These are phyloP conservation scores for Prunus armeniaca DNA, from an alignment of 306 rosid genomes.

Conservation along the genomic window DNA sequence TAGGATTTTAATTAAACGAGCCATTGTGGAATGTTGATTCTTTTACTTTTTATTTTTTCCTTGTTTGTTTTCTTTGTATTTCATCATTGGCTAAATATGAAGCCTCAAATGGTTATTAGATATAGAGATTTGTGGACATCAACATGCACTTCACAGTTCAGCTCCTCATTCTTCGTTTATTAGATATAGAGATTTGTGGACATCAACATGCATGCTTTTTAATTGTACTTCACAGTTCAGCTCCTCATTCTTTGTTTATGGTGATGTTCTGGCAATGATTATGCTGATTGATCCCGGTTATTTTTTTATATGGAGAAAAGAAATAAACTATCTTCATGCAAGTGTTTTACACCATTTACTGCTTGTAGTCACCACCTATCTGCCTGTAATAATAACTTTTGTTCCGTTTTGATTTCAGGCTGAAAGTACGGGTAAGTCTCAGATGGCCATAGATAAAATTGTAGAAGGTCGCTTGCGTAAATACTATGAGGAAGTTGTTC, in stretches of 20 bases:
- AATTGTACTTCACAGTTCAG: not conserved
- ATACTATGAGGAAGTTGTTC: conserved; percentile 88
- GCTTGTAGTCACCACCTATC: not conserved
- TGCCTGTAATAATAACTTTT: not conserved
- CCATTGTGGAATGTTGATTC: not conserved
- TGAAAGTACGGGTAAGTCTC: conserved; percentile 74
- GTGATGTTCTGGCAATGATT: not conserved
- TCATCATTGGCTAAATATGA: not conserved
- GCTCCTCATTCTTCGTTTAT: not conserved
- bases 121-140: not conserved
- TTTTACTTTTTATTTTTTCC: too few relatives aligned
- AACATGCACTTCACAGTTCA: not conserved
- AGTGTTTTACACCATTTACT: not conserved
- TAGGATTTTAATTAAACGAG: not conserved
- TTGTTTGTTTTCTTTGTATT: not conserved
- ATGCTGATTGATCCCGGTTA: too few relatives aligned
- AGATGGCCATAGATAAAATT: conserved; percentile 87
- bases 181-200: not conserved
- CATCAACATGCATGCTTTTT: not conserved
- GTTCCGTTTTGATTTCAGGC: conserved; percentile 53
- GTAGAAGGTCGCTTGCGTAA: conserved; percentile 93
- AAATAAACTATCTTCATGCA: not conserved
- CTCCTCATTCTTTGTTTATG: not conserved
- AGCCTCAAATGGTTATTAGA: not conserved
- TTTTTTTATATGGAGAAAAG: not conserved